phyloP scores from a whole-genome alignment of 805 yeast genomes.

The Metschnikowia sp. region DNA sequence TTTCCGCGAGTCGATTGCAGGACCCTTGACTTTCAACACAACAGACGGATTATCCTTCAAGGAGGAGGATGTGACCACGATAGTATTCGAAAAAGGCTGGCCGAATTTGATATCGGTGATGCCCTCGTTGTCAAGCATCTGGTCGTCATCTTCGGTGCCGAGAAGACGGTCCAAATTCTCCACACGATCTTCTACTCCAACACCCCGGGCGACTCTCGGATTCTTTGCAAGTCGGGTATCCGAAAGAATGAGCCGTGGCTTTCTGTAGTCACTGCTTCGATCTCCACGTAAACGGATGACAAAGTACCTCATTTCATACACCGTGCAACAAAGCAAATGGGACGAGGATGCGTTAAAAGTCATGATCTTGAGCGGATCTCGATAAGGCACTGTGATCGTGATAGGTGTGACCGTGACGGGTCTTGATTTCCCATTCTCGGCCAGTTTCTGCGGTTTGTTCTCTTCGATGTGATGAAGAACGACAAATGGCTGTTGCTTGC shows the following conservation, averaged over 20 bases:
- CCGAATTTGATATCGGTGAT: slow-evolving; percentile 74
- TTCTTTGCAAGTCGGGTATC: slow-evolving; percentile 19
- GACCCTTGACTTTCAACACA: slow-evolving; percentile 32
- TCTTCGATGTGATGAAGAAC: slow-evolving; percentile 47
- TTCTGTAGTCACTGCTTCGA: slow-evolving; percentile 35
- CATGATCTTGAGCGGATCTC: slow-evolving; percentile 77
- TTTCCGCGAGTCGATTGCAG: slow-evolving; percentile 1
- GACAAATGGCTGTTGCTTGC: slow-evolving; percentile 73
- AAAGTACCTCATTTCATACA: slow-evolving; percentile 74
- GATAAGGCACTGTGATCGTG: slow-evolving; percentile 76
- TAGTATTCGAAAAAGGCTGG: slow-evolving; percentile 29
- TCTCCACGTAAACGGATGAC: slow-evolving; percentile 63
- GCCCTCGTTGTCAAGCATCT: slow-evolving; percentile 75
- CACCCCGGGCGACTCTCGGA: neutral
- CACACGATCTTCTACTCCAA: slow-evolving; percentile 11
- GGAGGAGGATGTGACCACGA: slow-evolving; percentile 37
- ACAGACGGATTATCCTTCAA: slow-evolving; percentile 32
- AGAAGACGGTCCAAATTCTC: slow-evolving; percentile 10
- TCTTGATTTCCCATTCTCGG: slow-evolving; percentile 2
- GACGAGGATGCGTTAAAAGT: slow-evolving; percentile 70
- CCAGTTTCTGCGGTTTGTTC: neutral
- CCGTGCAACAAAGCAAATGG: slow-evolving; percentile 72
- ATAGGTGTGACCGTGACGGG: slow-evolving; percentile 48
- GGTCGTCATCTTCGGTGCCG: slow-evolving; percentile 18
- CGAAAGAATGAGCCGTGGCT: slow-evolving; percentile 40